Conservation (phyloP, 345 rosid species). For the Capsella bursapastoris region DNA sequence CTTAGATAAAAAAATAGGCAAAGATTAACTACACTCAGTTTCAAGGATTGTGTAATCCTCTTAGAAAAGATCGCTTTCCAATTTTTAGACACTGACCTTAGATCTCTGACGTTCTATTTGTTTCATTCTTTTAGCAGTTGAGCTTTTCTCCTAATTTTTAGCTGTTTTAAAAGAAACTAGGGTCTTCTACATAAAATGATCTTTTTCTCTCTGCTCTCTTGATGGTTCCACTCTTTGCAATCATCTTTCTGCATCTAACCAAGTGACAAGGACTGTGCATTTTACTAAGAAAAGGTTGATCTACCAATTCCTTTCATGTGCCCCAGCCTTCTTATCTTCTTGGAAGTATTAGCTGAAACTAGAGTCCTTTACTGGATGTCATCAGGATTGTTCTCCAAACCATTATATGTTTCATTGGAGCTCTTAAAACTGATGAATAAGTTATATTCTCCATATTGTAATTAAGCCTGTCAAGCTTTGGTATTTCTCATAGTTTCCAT, state of each 20-base stretch:
- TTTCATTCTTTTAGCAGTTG: neutral
- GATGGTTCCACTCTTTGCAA: neutral
- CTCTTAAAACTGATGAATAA: neutral
- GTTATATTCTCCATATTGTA: slow-evolving; percentile 2
- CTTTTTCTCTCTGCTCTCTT: slow-evolving; percentile 6
- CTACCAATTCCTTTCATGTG: slow-evolving; percentile 7
- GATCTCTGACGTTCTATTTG: neutral
- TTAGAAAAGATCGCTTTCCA: slow-evolving; percentile 4
- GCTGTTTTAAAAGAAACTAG: neutral
- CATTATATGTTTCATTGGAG: neutral
- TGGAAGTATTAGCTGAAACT: neutral
- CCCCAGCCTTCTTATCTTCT: neutral
- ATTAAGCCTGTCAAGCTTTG: neutral
- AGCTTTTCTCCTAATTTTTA: neutral
- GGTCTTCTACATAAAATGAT: neutral
- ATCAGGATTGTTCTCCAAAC: slow-evolving; percentile 1
- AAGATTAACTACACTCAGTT: neutral
- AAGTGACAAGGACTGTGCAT: slow-evolving; percentile 10
- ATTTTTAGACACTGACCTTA: neutral
- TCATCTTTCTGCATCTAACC: slow-evolving; percentile 8
- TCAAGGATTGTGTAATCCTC: neutral
- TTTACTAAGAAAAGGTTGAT: neutral
- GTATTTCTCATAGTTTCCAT: neutral
- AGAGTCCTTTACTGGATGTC: slow-evolving; percentile 3
- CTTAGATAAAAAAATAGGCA: slow-evolving; percentile 1